Evolutionary conservation across 495 filamentous ascomycete species (phyloP).

Genomic region (Penicillium angulare): DNA sequence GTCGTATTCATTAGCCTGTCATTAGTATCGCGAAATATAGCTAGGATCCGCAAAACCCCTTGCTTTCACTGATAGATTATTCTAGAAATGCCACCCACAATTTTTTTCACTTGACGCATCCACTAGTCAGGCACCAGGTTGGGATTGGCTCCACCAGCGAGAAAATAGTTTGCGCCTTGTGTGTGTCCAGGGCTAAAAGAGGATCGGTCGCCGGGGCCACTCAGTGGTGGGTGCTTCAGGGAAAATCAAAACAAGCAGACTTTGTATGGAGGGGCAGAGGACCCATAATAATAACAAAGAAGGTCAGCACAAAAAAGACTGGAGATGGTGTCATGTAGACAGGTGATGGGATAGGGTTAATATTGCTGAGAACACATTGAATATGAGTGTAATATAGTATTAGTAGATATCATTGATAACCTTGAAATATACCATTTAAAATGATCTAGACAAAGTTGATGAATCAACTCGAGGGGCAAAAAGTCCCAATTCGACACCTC

Average conservation of each 20-base stretch:
- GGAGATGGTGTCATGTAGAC: no score
- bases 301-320: neutral
- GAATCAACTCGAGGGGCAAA: no score
- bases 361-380: no score
- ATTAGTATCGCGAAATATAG: no score
- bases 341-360: no score
- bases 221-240: slow-evolving; percentile 26
- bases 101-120: slow-evolving; percentile 2
- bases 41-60: neutral
- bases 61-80: neutral
- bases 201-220: slow-evolving; percentile 39
- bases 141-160: slow-evolving; percentile 12
- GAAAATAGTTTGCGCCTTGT: slow-evolving; percentile 11
- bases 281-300: neutral
- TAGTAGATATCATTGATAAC: no score
- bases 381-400: no score
- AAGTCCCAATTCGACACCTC: neutral
- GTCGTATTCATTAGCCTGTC: no score
- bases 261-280: slow-evolving; percentile 11
- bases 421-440: no score
- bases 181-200: slow-evolving; percentile 17
- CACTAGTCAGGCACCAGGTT: slow-evolving; percentile 2
- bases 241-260: slow-evolving; percentile 47
- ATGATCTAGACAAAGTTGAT: neutral
- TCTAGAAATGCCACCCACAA: slow-evolving; percentile 3